Evolutionary conservation across 2,329 filamentous ascomycete species (phyloP).

Genomic region (Rasamsonia emersonii): DNA sequence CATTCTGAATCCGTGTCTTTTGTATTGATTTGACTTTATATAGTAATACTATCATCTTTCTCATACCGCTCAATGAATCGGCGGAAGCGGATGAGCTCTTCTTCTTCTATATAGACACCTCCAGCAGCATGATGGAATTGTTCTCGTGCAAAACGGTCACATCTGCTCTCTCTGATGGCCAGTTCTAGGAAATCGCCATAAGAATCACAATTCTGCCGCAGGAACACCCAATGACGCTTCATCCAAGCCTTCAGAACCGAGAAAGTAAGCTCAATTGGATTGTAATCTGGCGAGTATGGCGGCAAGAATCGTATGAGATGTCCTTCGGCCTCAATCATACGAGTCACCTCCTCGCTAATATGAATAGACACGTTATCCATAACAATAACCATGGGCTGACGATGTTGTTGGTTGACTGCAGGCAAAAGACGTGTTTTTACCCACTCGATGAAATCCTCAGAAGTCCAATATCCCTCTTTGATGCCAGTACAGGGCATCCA

Average conservation of each 20-base stretch:
- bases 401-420: not conserved
- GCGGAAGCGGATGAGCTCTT: not conserved
- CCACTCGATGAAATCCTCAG: not conserved
- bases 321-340: not conserved
- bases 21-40: conserved; percentile 2
- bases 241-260: not conserved
- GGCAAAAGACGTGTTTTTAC: not conserved
- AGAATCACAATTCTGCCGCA: not conserved
- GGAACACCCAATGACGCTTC: not conserved
- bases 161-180: conserved; percentile 2
- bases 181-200: conserved; percentile 2
- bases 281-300: not conserved
- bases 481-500: not conserved
- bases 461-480: not conserved
- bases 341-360: not conserved
- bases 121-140: conserved; percentile 3
- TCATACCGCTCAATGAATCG: conserved; percentile 1
- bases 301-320: not conserved
- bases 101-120: conserved; percentile 3
- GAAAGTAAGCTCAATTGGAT: not conserved
- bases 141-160: conserved; percentile 2
- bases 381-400: conserved; percentile 2
- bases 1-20: not conserved
- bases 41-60: not conserved
- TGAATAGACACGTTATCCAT: not conserved